Conservation (phyloP, 2,329 filamentous ascomycete genomes). For the Cladosporium sp. region DNA sequence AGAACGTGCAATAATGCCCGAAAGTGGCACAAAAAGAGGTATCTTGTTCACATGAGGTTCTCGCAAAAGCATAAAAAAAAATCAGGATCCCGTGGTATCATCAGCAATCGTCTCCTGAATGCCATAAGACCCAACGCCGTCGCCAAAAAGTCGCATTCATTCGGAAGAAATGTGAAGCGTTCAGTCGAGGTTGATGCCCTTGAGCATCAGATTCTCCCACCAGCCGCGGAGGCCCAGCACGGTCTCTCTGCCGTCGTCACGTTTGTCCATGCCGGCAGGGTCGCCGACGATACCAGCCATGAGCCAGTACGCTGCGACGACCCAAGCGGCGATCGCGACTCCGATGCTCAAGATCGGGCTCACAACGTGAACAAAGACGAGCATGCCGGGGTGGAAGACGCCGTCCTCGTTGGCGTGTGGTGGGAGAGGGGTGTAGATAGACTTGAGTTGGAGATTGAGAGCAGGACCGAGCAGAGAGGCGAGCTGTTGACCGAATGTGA, state of each 20-base stretch:
- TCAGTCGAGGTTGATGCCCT: conserved; percentile 24
- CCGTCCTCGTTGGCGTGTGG: conserved; percentile 32
- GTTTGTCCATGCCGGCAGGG: conserved; percentile 53
- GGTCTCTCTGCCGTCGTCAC: conserved; percentile 58
- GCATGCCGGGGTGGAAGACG: conserved; percentile 38
- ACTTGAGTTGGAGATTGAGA: conserved; percentile 48
- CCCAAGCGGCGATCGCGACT: conserved; percentile 55
- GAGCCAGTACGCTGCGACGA: conserved; percentile 59
- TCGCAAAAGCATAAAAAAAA: not conserved
- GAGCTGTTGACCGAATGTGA: conserved; percentile 47
- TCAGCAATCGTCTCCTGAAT: not conserved
- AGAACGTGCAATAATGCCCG: not conserved
- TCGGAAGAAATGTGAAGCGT: not conserved
- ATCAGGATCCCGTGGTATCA: conserved; percentile 8
- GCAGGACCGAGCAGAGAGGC: conserved; percentile 51
- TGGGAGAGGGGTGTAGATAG: conserved; percentile 41
- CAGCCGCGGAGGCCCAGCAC: conserved; percentile 55
- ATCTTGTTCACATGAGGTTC: conserved; percentile 8
- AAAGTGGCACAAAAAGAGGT: conserved; percentile 7
- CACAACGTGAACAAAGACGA: conserved; percentile 51
- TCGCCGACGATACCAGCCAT: conserved; percentile 59
- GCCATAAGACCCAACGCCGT: conserved; percentile 8
- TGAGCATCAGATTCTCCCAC: conserved; percentile 56
- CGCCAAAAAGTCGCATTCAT: conserved; percentile 8
- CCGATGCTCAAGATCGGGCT: conserved; percentile 55